These are phyloP conservation scores for Ogataea ganodermae DNA, from an alignment of 805 yeast species.

Conservation along the genomic window DNA sequence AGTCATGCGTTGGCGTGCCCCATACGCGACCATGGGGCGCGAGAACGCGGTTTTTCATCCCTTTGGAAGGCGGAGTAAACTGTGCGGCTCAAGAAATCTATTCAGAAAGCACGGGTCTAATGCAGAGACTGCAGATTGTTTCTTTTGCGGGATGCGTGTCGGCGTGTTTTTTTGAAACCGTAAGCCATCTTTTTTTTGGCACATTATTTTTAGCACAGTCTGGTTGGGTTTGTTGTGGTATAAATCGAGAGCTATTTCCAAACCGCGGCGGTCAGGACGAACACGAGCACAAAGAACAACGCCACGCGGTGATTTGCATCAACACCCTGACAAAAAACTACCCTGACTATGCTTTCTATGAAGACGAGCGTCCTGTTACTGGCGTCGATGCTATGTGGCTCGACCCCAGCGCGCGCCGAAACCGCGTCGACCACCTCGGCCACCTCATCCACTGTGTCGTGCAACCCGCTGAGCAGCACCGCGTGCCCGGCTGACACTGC, in stretches of 20 bases:
- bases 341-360: constrained; percentile 1
- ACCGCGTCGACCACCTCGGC: too few relatives aligned
- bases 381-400: constrained; percentile 5
- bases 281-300: too few relatives aligned
- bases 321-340: not conserved
- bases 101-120: not conserved
- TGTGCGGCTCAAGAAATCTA: constrained; percentile 5
- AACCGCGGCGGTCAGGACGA: not conserved
- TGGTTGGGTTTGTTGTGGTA: not conserved
- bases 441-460: constrained; percentile 25
- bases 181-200: constrained; percentile 5
- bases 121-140: not conserved
- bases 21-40: not conserved
- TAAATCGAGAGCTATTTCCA: not conserved
- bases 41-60: constrained; percentile 1
- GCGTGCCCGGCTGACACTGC: constrained; percentile 52
- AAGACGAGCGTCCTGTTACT: constrained; percentile 4
- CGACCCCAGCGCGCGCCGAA: constrained; percentile 12
- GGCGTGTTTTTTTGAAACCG: not conserved
- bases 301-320: too few relatives aligned
- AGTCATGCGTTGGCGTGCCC: not conserved
- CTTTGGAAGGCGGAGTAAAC: constrained; percentile 1
- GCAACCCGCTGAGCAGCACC: constrained; percentile 36
- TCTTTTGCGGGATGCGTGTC: not conserved
- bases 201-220: not conserved